These are phyloP conservation scores for Fusarium secorum DNA, from an alignment of 2,329 filamentous ascomycete genomes.

Conservation along the genomic window DNA sequence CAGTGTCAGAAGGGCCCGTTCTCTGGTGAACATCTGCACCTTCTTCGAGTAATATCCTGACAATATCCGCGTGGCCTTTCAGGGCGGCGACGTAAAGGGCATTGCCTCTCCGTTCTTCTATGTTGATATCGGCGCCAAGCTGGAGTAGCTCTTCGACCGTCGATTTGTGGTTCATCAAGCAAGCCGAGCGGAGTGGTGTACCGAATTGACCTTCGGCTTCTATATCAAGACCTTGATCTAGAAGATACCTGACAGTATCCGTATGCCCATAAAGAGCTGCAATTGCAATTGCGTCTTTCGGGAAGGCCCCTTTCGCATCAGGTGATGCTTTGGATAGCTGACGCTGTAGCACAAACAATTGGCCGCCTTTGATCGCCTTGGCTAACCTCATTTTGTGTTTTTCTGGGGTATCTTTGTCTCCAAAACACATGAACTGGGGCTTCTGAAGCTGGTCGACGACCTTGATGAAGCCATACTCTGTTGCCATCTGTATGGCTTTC, in stretches of 20 bases:
- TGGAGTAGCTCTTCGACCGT: neutral
- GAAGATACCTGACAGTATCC: neutral
- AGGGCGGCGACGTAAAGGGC: slow-evolving; percentile 1
- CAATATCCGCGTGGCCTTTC: neutral
- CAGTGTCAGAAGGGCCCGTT: neutral
- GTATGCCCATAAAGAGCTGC: neutral
- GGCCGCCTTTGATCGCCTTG: slow-evolving; percentile 1
- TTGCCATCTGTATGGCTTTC: neutral
- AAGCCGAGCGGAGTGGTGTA: slow-evolving; percentile 2
- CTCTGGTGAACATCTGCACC: neutral
- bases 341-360: neutral
- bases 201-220: slow-evolving; percentile 15
- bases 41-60: neutral
- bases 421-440: neutral
- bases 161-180: neutral
- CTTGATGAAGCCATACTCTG: neutral
- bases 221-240: neutral
- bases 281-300: neutral
- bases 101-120: neutral
- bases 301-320: neutral
- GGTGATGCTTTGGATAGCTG: rapidly evolving
- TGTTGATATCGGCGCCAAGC: neutral
- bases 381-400: neutral
- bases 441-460: neutral
- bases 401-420: neutral